Base-by-base conservation (phyloP, 73 alveolate species). In the Strombidium stylifer region DNA sequence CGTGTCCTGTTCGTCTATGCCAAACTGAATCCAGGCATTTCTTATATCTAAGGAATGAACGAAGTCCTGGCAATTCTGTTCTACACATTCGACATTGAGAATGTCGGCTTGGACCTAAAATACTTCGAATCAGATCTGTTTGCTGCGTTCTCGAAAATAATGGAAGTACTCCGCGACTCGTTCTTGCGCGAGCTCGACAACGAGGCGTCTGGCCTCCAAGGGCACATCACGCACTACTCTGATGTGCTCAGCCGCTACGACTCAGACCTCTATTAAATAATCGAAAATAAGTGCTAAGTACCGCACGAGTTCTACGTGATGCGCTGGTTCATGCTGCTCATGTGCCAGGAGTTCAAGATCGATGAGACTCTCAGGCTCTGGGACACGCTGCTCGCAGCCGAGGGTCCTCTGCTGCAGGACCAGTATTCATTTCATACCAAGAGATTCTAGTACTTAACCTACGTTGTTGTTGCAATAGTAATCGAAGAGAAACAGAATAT, bases 11-110 rank as follows among this genome's bases (percentile, higher is more conserved):
- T 89, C 59, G 84, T 94, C 18, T 92, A 92, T 82, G 97, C 97
- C 1, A 87, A 87, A 56, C 77, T 68, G 8, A 87, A 92, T 60
- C 91, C 89, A 11, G 97, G 92, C 34, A 20, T 57, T 39, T 65
- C 75, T 41, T 94, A 94, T 56, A 96, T 94, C 19, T 89, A 94
- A 73, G 99, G 99, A 50, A 94, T 94, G 99, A 94, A 94, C 67
- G 99, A 94, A 49, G 48, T 94, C 8, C 69, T 94, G 24, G 97
- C 99, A 8, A 92, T 93, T 18, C 64, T 94, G 39, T 94, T 81
- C 69, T 92, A 80, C 61, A 85, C 91, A 16, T 90, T 90, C 76
- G 59, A 75, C 42, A 32, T 4, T 6, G n/a, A 50, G 59, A 11
- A n/a, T n/a, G 27, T 65, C 55, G 25, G 67, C 65, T 37, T 65